Conservation (phyloP, 2,329 filamentous ascomycete genomes). For the Colletotrichum lini region DNA sequence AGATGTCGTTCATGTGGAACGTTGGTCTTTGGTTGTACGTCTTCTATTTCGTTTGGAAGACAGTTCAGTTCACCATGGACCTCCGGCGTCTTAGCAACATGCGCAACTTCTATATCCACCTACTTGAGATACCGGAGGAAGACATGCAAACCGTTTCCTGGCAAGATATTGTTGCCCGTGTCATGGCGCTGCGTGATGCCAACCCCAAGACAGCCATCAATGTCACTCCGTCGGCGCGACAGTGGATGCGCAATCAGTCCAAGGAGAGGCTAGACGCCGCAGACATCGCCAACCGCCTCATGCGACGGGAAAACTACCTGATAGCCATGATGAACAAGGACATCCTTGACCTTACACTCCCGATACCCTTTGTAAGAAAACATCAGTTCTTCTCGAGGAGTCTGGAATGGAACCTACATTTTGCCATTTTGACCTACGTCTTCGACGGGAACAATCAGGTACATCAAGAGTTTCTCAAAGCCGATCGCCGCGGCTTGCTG, state of each 20-base stretch:
- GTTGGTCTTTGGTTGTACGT: slow-evolving; percentile 86
- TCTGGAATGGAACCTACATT: slow-evolving; percentile 91
- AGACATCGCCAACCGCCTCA: slow-evolving; percentile 95
- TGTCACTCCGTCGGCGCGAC: slow-evolving; percentile 65
- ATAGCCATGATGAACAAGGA: slow-evolving; percentile 99
- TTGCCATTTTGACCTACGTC: slow-evolving; percentile 92
- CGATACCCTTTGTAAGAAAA: slow-evolving; percentile 84
- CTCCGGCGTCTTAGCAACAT: slow-evolving; percentile 81
- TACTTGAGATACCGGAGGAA: slow-evolving; percentile 84
- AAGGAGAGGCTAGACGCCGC: slow-evolving; percentile 96
- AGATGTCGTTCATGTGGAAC: slow-evolving; percentile 83
- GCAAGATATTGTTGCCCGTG: slow-evolving; percentile 88
- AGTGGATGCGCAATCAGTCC: slow-evolving; percentile 84
- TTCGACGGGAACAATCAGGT: slow-evolving; percentile 93
- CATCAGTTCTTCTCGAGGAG: slow-evolving; percentile 90
- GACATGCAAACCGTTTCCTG: slow-evolving; percentile 96
- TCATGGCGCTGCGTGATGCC: slow-evolving; percentile 87
- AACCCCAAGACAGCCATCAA: slow-evolving; percentile 84
- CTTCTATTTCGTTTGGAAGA: slow-evolving; percentile 87
- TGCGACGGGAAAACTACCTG: slow-evolving; percentile 97
- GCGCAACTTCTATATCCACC: slow-evolving; percentile 87
- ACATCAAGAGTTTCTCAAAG: slow-evolving; percentile 86
- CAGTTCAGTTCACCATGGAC: slow-evolving; percentile 81
- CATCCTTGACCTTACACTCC: slow-evolving; percentile 87
- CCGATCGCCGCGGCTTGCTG: slow-evolving; percentile 83